Evolutionary conservation across 1,284 basidiomycete species (phyloP), one percentile per base, ranked within the genome.

Genomic region (Trichosporon asahii): DNA sequence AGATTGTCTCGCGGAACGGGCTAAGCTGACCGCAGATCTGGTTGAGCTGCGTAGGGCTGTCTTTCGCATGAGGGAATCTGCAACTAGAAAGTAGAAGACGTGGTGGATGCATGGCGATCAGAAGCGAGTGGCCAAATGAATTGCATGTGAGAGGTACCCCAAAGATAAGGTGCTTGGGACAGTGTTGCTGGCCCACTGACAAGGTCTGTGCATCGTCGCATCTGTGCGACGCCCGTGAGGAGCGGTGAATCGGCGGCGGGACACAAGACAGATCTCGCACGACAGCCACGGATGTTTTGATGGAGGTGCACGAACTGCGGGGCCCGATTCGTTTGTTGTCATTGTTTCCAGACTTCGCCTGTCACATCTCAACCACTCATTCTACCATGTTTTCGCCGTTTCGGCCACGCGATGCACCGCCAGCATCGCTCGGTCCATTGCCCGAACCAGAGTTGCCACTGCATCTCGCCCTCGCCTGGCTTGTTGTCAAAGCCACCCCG

Each of bases 401-500:
- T 25, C 44, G 57, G 29, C 18, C 57, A 8, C 57, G 57, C 15
- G 57, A 61, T 21, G 57, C 57, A n/a, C 29, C 57, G 2, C 57
- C 57, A 9, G 57, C 57, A n/a, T 61, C 27, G 27, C 27, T 61
- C 15, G 57, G 57, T 1, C 29, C 57, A 8, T 8, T 61, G 8
- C 57, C 57, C 27, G 57, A 61, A 7, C 57, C 57, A 11, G 57
- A 74, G 77, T 14, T 33, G 18, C 77, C 81, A 2, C 76, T 81
- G 11, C 73, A 79, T 64, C 68, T 81, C 0, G 79, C 81, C 9
- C 72, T 81, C 25, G 77, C 73, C 0, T 78, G 76, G 74, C 64
- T 82, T 1, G 70, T 79, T 57, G 69, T 80, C 5, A 49, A 64
- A n/a, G 69, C 60, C 2, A 70, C 71, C 21, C 73, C 73, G 18